These are phyloP conservation scores for Prunus dulcis DNA, from an alignment of 306 rosid genomes.

Conservation along the genomic window DNA sequence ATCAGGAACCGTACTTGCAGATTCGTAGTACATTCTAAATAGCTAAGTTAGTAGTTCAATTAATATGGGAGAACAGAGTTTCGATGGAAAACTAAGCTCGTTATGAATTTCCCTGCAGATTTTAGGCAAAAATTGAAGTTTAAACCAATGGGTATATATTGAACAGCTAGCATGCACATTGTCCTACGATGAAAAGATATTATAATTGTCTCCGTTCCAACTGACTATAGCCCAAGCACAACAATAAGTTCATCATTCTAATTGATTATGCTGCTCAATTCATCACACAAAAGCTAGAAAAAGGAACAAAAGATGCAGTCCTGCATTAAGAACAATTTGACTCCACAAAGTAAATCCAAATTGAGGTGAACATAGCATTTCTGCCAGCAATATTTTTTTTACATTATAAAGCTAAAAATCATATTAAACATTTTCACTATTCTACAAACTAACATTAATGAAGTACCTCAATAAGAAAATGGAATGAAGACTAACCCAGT, in stretches of 20 bases:
- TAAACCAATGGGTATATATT: neutral
- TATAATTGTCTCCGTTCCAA: neutral
- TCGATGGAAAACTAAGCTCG: neutral
- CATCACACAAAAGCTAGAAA: neutral
- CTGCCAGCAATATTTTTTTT: neutral
- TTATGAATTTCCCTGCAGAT: neutral
- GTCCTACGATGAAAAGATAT: neutral
- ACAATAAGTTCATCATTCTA: neutral
- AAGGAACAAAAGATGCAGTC: neutral
- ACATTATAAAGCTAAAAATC: neutral
- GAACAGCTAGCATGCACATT: neutral
- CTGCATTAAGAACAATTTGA: neutral
- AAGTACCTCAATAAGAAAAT: neutral
- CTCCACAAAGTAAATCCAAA: neutral
- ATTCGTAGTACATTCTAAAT: neutral
- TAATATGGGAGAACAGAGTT: neutral
- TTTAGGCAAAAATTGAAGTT: neutral
- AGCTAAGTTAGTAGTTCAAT: neutral
- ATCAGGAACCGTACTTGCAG: neutral
- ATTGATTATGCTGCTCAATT: neutral
- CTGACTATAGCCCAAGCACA: neutral
- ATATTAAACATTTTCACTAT: neutral
- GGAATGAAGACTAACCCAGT: neutral
- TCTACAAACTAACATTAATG: neutral
- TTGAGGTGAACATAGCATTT: neutral